Evolutionary conservation across 192 early-diverging fungal genomes (phyloP).

Genomic region (Linnemannia hyalina): DNA sequence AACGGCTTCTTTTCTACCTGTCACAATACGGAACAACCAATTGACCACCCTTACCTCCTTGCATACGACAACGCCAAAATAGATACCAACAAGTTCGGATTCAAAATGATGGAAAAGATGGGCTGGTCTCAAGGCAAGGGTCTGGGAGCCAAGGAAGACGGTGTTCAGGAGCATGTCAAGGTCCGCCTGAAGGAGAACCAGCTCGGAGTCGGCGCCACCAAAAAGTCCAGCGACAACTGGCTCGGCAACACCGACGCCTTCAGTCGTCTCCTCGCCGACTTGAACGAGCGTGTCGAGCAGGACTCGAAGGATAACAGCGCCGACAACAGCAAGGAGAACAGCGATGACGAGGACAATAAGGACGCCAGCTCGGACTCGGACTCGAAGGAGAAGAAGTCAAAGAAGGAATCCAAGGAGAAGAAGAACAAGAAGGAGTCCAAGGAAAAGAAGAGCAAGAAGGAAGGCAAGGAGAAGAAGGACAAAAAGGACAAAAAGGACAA

Average conservation of each 20-base stretch:
- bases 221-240: slow-evolving; percentile 93
- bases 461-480: slow-evolving; percentile 42
- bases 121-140: slow-evolving; percentile 97
- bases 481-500: slow-evolving; percentile 57
- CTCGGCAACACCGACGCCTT: slow-evolving; percentile 93
- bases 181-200: slow-evolving; percentile 88
- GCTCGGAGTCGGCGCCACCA: slow-evolving; percentile 91
- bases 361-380: slow-evolving; percentile 10
- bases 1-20: neutral
- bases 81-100: slow-evolving; percentile 89
- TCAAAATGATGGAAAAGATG: slow-evolving; percentile 94
- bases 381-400: slow-evolving; percentile 56
- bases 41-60: neutral
- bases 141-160: slow-evolving; percentile 90
- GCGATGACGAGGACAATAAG: slow-evolving; percentile 21
- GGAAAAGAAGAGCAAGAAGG: slow-evolving; percentile 54
- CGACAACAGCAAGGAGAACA: slow-evolving; percentile 42
- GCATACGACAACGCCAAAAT: neutral
- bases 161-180: slow-evolving; percentile 87
- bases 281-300: slow-evolving; percentile 73
- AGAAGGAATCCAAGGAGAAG: slow-evolving; percentile 62
- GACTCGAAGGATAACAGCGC: slow-evolving; percentile 52
- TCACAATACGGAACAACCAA: neutral
- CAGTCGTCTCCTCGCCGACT: slow-evolving; percentile 79
- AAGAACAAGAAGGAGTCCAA: slow-evolving; percentile 52